Conservation (phyloP, 2,329 filamentous ascomycete genomes). For the Colletotrichum tofieldiae region DNA sequence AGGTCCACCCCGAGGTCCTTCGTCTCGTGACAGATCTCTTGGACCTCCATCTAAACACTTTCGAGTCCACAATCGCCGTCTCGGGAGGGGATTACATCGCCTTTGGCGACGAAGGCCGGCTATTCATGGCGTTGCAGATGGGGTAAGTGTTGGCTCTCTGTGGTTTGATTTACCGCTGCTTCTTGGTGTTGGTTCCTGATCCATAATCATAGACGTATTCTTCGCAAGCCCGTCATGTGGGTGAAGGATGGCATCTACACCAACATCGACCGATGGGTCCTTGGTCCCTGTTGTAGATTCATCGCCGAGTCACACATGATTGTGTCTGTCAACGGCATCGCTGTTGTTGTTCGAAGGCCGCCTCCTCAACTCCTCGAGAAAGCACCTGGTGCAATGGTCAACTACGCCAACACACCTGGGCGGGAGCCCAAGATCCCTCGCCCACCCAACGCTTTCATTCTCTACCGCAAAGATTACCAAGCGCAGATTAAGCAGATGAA, state of each 20-base stretch:
- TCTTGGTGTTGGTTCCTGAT: slow-evolving; percentile 1
- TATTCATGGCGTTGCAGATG: slow-evolving; percentile 38
- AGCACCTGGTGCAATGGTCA: not conserved
- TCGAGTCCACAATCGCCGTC: slow-evolving; percentile 36
- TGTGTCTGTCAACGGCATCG: slow-evolving; percentile 32
- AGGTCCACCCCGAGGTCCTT: slow-evolving; percentile 27
- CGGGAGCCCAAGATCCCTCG: slow-evolving; percentile 43
- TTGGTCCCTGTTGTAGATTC: slow-evolving; percentile 33
- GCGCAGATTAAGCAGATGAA: slow-evolving; percentile 46
- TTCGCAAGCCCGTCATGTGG: slow-evolving; percentile 37
- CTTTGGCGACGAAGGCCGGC: slow-evolving; percentile 33
- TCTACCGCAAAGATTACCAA: slow-evolving; percentile 52
- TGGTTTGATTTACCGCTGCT: not conserved
- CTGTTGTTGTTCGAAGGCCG: slow-evolving; percentile 31
- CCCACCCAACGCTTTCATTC: slow-evolving; percentile 53
- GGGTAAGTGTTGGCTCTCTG: slow-evolving; percentile 11
- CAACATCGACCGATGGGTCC: slow-evolving; percentile 37
- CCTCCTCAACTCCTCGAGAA: slow-evolving; percentile 26
- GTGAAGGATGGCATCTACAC: slow-evolving; percentile 34
- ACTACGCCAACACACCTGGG: slow-evolving; percentile 23
- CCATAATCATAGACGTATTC: slow-evolving; percentile 13
- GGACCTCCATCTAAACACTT: slow-evolving; percentile 34
- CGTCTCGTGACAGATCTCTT: slow-evolving; percentile 27
- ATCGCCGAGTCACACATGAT: slow-evolving; percentile 35
- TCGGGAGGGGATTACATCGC: slow-evolving; percentile 25